phyloP scores from a whole-genome alignment of 2,329 filamentous ascomycete genomes.

The Aspergillus brasiliensis region DNA sequence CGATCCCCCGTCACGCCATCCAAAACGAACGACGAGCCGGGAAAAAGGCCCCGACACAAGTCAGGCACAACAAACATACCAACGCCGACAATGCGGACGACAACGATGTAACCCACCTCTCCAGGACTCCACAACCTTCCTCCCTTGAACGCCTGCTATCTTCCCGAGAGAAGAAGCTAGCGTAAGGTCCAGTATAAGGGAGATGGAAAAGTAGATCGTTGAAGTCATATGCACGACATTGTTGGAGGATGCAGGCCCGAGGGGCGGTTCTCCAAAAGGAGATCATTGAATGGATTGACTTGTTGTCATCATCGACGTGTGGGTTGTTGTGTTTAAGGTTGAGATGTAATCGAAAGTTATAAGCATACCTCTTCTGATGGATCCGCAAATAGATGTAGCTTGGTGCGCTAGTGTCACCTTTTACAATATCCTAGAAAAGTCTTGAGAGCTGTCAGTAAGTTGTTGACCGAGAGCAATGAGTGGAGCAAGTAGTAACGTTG shows the following conservation, averaged over 20 bases:
- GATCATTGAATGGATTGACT: conserved; percentile 67
- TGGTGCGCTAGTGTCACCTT: not conserved
- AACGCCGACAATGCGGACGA: conserved; percentile 23
- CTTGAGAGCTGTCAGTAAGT: conserved; percentile 21
- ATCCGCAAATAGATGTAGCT: not conserved
- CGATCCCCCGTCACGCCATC: conserved; percentile 31
- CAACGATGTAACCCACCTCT: conserved; percentile 28
- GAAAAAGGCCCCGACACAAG: conserved; percentile 36
- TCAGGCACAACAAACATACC: conserved; percentile 32
- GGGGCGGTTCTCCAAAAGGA: conserved; percentile 41
- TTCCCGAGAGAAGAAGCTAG: conserved; percentile 17
- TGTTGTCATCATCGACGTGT: conserved; percentile 57
- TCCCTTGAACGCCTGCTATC: conserved; percentile 30
- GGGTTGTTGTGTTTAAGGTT: conserved; percentile 11
- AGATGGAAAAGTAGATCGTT: conserved; percentile 35
- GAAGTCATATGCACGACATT: conserved; percentile 20
- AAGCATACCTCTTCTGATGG: conserved; percentile 26
- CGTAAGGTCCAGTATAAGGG: conserved; percentile 49
- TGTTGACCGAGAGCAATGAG: conserved; percentile 5
- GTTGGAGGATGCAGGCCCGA: conserved; percentile 31
- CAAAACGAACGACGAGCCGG: conserved; percentile 42
- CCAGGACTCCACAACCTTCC: conserved; percentile 49
- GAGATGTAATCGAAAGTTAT: conserved; percentile 16
- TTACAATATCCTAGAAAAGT: conserved; percentile 6
- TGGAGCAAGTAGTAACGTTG: conserved; percentile 15